These are phyloP conservation scores for Lactarius hengduanensis DNA, from an alignment of 768 basidiomycete species.

Conservation along the genomic window DNA sequence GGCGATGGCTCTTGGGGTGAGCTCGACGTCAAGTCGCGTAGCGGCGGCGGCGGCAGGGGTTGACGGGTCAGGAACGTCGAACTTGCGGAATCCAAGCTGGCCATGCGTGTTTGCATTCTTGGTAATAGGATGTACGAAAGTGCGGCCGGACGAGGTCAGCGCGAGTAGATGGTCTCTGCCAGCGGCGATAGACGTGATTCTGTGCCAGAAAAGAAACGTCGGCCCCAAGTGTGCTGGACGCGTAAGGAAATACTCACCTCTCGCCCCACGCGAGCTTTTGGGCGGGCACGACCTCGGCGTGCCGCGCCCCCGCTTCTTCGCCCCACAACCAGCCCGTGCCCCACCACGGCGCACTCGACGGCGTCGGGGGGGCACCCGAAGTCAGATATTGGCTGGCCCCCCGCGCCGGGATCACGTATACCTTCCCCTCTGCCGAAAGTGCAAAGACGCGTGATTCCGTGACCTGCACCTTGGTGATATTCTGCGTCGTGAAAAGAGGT, in stretches of 20 bases:
- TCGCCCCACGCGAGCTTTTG: conserved; percentile 62
- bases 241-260: conserved; percentile 43
- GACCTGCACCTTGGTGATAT: conserved; percentile 62
- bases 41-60: conserved; percentile 22
- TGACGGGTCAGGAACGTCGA: conserved; percentile 46
- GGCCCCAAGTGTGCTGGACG: conserved; percentile 3
- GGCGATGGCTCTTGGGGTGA: conserved; percentile 53
- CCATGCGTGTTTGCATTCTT: conserved; percentile 75
- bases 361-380: conserved; percentile 39
- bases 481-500: conserved; percentile 41
- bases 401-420: conserved; percentile 65
- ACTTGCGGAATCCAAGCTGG: conserved; percentile 77
- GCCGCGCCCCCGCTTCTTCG: conserved; percentile 51
- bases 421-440: conserved; percentile 69
- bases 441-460: conserved; percentile 69
- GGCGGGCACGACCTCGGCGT: conserved; percentile 58
- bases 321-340: conserved; percentile 58
- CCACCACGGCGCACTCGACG: conserved; percentile 58
- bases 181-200: conserved; percentile 71
- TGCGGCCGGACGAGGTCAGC: conserved; percentile 68
- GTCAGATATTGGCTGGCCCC: conserved; percentile 46
- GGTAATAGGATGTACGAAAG: conserved; percentile 74
- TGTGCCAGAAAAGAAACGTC: conserved; percentile 32
- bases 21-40: conserved; percentile 48
- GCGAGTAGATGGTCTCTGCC: conserved; percentile 74